Conservation (phyloP, 768 basidiomycete genomes). For the Cystofilobasidium capitatum region DNA sequence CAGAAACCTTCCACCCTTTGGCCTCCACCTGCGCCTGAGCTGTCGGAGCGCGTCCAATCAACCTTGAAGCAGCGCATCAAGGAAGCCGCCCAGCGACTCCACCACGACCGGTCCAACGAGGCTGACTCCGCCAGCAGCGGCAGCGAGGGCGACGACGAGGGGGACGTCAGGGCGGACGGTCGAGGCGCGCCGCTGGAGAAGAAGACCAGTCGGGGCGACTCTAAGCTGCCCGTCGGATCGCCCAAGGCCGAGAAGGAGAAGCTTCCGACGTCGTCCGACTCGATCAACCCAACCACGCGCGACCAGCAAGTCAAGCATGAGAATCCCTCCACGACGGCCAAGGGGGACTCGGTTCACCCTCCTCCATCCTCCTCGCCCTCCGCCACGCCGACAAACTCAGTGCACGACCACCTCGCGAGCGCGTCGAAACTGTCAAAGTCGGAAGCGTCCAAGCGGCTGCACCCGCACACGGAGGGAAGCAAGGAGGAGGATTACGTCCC, state of each 20-base stretch:
- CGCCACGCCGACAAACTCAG: neutral
- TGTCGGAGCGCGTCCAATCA: conserved; percentile 15
- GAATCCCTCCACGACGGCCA: neutral
- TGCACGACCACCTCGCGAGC: neutral
- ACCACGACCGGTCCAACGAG: neutral
- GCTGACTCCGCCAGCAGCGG: neutral
- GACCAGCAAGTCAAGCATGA: too few species aligned
- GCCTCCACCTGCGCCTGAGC: conserved; percentile 25
- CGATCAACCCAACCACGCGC: neutral
- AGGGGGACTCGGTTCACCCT: conserved; percentile 1
- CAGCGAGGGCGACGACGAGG: neutral
- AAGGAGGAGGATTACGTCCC: neutral
- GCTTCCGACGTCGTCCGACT: neutral
- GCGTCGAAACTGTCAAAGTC: neutral
- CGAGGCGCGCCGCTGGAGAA: too few species aligned
- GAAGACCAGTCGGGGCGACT: neutral
- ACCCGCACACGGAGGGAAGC: conserved; percentile 7
- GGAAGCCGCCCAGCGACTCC: conserved; percentile 2
- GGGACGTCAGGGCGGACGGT: neutral
- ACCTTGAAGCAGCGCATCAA: conserved; percentile 5
- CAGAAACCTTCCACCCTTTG: conserved; percentile 25
- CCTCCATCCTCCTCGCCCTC: neutral
- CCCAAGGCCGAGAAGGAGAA: neutral
- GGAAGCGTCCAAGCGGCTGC: neutral
- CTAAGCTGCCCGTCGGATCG: neutral